Base-by-base conservation (phyloP, 2,329 filamentous ascomycete species). In the Monilinia fructigena region DNA sequence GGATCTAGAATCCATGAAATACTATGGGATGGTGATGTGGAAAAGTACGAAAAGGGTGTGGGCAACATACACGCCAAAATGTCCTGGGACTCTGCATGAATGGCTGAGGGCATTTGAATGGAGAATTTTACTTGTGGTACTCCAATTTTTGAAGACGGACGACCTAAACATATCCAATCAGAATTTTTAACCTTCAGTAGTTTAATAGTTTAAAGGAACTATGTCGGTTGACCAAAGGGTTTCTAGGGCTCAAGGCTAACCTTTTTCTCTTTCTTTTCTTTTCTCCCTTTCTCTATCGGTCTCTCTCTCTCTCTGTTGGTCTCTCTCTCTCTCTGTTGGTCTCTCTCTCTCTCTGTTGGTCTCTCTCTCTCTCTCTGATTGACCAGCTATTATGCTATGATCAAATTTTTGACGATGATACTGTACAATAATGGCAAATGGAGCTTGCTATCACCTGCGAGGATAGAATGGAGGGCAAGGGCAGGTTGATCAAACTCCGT, bases 51-150 rank as follows among this genome's bases (percentile, higher is more conserved):
- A 18, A 55, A 48, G 48, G 4, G n/a, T 10, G 64, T 66, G 56
- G 64, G 11, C 63, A 50, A 18, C 64, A 35, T 66, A 66, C 64
- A 65, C 55, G 56, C n/a, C 52, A 61, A 56, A 38, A 50, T 42
- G 56, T 63, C 64, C 28, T 55, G 50, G 40, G 23, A 18, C 38
- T 54, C 58, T 54, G 58, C 64, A 62, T 54, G 56, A 66, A 66
- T 62, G 56, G 64, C 64, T 31, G 64, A 66, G 63, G 64, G 64
- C 64, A 66, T 66, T 65, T 65, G 38, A 42, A 16, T 58, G 23
- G 48, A 42, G 45, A 23, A 42, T 28, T 45, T 35, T 50, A 40
- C 28, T 28, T 14, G 0, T 40, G 23, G 8, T 42, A 42, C 20
- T 59, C 45, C 54, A 59, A 65, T 42, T 59, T 42, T 28, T 31